Base-by-base conservation (phyloP, 495 filamentous ascomycete genomes). In the Tuber melanosporum region DNA sequence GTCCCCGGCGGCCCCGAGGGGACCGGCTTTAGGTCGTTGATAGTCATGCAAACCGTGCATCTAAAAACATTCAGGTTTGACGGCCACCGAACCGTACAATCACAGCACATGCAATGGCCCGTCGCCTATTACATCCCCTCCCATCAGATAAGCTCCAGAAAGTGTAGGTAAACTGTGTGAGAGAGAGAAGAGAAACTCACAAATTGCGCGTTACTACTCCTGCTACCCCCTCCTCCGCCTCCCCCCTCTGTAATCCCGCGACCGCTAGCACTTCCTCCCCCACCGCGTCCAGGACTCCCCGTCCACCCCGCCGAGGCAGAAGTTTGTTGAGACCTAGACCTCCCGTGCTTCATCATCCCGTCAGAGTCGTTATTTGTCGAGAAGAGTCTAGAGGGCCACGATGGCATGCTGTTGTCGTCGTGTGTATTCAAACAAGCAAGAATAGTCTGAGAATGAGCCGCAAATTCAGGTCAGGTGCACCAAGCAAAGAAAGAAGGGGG, bases 81-180 rank as follows among this genome's bases (percentile, higher is more conserved):
- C n/a, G 94, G 94, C 92, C 94, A 97, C 71, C 91, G 90, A 71
- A 97, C 90, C 62, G 89, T 89, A 71, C 91, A 92, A 83, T 91
- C 92, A 83, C 94, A 97, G 17, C 92, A 93, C 86, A 91, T 90
- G 82, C 93, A 97, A 80, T 88, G 91, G 20, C 93, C 93, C 44
- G 91, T 91, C n/a, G 86, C 87, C 78, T 83, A 14, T 66, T 66
- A 36, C 6, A 36, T 5, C 26, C 57, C 26, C 57, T 66, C 57
- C 26, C 26, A 19, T 66, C 14, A 66, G 26, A 17, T 17, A 36
- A 66, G 57, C 57, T 66, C 57, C 15, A 8, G 39, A 46, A 70
- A 69, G 26, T 15, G 7, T 14, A 39, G 6, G 22, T 26, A 74
- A 43, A 70, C 72, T 36, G 10, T 2, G 6, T 6, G 42, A 46